A percentile compares a stretch with the other conserved stretches of the same genome.
These are phyloP conservation scores for Lathyrus tuberosus DNA, from an alignment of 306 rosid genomes.

Conservation along the genomic window DNA sequence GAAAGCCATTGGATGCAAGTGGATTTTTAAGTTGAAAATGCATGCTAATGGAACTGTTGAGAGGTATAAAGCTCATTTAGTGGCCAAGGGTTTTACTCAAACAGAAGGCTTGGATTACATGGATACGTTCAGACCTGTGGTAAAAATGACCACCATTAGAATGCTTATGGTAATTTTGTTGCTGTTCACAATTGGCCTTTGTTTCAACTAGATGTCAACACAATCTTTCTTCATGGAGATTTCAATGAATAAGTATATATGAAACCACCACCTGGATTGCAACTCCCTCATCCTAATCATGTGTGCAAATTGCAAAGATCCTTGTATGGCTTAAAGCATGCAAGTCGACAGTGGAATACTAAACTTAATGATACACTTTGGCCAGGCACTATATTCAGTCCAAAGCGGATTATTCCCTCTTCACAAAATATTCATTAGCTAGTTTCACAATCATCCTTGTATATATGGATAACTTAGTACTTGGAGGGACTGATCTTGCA, in stretches of 20 bases:
- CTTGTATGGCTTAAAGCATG: neutral
- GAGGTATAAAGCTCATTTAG: neutral
- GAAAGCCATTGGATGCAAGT: neutral
- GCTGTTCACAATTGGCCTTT: fast-evolving
- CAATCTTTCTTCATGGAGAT: neutral
- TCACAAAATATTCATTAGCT: too few relatives aligned
- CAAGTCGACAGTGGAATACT: neutral
- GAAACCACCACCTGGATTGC: neutral
- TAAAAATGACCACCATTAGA: neutral
- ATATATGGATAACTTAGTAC: too few relatives aligned
- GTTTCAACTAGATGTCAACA: neutral
- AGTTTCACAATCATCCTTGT: neutral
- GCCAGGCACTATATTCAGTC: neutral
- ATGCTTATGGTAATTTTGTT: neutral
- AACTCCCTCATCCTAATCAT: fast-evolving
- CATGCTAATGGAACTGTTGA: neutral
- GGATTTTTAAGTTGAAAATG: neutral
- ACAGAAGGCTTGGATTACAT: neutral
- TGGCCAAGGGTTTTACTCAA: neutral
- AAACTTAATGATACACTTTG: neutral
- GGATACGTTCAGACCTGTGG: fast-evolving
- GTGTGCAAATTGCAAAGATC: neutral
- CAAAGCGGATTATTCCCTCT: too few relatives aligned
- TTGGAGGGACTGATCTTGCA: too few relatives aligned
- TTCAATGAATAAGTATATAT: neutral